Conservation (phyloP, 2,329 filamentous ascomycete species). For the Aspergillus ustus region DNA sequence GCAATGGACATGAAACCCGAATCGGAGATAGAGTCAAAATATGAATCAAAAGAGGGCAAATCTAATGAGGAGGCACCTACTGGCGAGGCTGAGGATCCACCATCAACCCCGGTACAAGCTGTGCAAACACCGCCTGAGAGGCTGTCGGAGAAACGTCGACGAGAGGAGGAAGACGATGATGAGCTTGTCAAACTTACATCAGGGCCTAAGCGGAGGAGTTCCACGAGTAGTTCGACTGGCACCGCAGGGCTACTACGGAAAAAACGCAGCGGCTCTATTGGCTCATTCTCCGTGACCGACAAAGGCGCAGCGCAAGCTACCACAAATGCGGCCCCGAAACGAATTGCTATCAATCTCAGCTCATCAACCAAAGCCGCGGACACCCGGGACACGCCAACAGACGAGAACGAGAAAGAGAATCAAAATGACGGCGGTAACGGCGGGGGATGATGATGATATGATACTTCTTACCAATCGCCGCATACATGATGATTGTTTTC, state of each 20-base stretch:
- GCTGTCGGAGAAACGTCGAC: conserved; percentile 83
- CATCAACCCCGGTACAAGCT: conserved; percentile 26
- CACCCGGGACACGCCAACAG: conserved; percentile 21
- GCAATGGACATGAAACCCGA: conserved; percentile 61
- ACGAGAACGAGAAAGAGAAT: conserved; percentile 38
- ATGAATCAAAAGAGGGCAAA: conserved; percentile 18
- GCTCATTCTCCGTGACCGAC: conserved; percentile 30
- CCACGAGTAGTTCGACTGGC: conserved; percentile 41
- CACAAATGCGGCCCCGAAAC: conserved; percentile 36
- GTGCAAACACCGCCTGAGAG: conserved; percentile 67
- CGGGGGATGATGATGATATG: conserved; percentile 25
- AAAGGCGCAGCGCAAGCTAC: conserved; percentile 28
- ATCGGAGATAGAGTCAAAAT: conserved; percentile 25
- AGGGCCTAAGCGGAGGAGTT: conserved; percentile 52
- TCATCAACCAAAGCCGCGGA: conserved; percentile 30
- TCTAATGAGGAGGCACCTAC: conserved; percentile 27
- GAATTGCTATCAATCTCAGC: conserved; percentile 47
- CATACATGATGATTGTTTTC: not conserved
- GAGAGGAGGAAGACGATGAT: conserved; percentile 88
- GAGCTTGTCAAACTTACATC: conserved; percentile 80
- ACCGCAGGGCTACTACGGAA: conserved; percentile 38
- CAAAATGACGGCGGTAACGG: conserved; percentile 30
- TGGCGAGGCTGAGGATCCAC: conserved; percentile 33
- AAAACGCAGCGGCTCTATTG: conserved; percentile 39
- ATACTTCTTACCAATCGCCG: conserved; percentile 3